Conservation (phyloP, 768 basidiomycete genomes). For the Suillus decipiens region DNA sequence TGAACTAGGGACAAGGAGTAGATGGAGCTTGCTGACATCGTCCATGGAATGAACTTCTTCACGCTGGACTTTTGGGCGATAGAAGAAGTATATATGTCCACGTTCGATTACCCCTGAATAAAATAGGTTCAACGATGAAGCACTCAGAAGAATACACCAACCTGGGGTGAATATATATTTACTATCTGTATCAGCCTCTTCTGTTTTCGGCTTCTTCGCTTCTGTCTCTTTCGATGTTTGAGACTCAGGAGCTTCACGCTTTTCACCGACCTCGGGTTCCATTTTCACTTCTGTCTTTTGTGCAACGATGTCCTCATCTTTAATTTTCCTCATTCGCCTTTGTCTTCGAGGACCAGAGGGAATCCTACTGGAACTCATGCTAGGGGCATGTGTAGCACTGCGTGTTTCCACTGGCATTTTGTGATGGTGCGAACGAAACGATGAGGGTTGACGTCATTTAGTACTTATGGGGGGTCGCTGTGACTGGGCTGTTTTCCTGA, state of each 20-base stretch:
- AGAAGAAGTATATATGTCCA: conserved; percentile 67
- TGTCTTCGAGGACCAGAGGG: background rate
- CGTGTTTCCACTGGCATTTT: conserved; percentile 20
- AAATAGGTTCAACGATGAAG: background rate
- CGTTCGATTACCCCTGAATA: conserved; percentile 54
- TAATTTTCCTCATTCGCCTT: conserved; percentile 2
- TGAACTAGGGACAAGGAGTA: conserved; percentile 59
- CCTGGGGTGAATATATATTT: conserved; percentile 17
- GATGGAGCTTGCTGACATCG: conserved; percentile 58
- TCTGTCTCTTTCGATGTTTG: conserved; percentile 19
- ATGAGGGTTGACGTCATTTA: conserved; percentile 12
- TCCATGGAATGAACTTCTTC: conserved; percentile 56
- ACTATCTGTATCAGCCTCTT: conserved; percentile 20
- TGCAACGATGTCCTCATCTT: conserved; percentile 1
- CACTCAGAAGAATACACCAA: background rate
- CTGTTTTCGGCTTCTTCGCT: conserved; percentile 20
- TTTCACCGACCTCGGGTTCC: conserved; percentile 27
- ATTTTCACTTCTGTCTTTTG: conserved; percentile 30
- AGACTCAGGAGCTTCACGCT: conserved; percentile 25
- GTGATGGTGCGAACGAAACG: background rate
- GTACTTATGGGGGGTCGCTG: background rate
- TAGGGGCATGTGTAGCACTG: conserved; percentile 2
- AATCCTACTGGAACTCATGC: background rate
- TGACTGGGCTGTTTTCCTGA: background rate
- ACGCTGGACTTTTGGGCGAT: conserved; percentile 55